A percentile compares a stretch with the other conserved stretches of the same genome.
Evolutionary conservation across 768 basidiomycete species (phyloP).

Genomic region (Hypholoma fasciculare): DNA sequence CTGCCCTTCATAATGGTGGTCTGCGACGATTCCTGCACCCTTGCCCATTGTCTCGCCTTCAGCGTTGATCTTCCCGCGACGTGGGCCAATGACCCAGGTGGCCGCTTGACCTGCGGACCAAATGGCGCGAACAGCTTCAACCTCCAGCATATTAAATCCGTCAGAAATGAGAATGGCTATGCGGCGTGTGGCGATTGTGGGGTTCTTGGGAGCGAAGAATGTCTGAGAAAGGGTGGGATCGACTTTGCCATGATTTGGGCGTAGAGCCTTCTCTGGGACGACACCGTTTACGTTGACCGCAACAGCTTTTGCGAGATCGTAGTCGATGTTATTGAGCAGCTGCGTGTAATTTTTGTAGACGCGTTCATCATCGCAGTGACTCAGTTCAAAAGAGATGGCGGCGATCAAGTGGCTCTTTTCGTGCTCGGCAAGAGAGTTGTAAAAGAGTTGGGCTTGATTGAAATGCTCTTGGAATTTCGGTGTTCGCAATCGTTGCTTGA

Average conservation of each 20-base stretch:
- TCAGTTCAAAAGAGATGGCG: slow-evolving; percentile 82
- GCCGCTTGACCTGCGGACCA: slow-evolving; percentile 55
- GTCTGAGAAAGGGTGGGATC: slow-evolving; percentile 60
- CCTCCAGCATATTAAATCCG: slow-evolving; percentile 65
- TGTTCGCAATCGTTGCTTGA: slow-evolving; percentile 63
- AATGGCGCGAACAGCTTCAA: slow-evolving; percentile 55
- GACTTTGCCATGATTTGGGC: slow-evolving; percentile 58
- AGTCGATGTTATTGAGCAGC: slow-evolving; percentile 71
- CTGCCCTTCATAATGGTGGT: slow-evolving; percentile 77
- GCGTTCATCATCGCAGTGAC: slow-evolving; percentile 74
- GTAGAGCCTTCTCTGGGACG: slow-evolving; percentile 50
- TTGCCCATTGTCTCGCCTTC: slow-evolving; percentile 25
- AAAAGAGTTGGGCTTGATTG: slow-evolving; percentile 77
- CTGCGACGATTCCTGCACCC: slow-evolving; percentile 42
- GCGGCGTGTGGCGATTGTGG: slow-evolving; percentile 64
- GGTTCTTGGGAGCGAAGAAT: slow-evolving; percentile 51
- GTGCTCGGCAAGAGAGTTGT: slow-evolving; percentile 69
- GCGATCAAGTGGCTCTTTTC: slow-evolving; percentile 73
- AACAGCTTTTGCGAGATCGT: slow-evolving; percentile 68
- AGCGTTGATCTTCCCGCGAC: slow-evolving; percentile 53
- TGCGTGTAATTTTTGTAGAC: slow-evolving; percentile 72
- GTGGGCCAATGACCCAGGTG: slow-evolving; percentile 65
- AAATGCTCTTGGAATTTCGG: slow-evolving; percentile 79
- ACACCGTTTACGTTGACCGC: slow-evolving; percentile 64
- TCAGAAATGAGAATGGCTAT: slow-evolving; percentile 79